phyloP scores from a whole-genome alignment of 768 basidiomycete genomes.

The Lanmaoa rubissima region DNA sequence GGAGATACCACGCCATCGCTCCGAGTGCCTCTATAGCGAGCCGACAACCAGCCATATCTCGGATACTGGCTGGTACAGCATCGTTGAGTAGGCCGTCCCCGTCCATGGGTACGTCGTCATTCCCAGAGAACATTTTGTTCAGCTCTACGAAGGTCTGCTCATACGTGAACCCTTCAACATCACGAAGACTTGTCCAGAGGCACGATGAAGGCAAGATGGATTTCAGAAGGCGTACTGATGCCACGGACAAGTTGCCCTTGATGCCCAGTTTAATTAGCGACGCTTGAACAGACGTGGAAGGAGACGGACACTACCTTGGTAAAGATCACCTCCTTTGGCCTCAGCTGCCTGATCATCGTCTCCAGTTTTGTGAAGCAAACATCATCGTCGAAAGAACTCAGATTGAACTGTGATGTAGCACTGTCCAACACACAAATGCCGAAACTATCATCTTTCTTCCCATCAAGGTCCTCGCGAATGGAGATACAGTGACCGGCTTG shows the following conservation, averaged over 20 bases:
- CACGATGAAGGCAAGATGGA: constrained; percentile 75
- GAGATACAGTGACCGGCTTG: constrained; percentile 95
- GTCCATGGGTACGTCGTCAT: constrained; percentile 45
- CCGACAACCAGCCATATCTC: constrained; percentile 62
- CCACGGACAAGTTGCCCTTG: constrained; percentile 83
- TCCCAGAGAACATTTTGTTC: constrained; percentile 57
- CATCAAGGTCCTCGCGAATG: constrained; percentile 58
- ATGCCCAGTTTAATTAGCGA: background rate
- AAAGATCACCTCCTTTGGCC: constrained; percentile 89
- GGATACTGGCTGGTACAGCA: constrained; percentile 68
- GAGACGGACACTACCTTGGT: constrained; percentile 61
- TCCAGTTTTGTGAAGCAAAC: constrained; percentile 89
- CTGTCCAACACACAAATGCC: constrained; percentile 93
- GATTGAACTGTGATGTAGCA: constrained; percentile 91
- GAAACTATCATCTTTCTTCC: constrained; percentile 53
- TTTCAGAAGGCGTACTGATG: constrained; percentile 81
- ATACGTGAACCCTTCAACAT: constrained; percentile 80
- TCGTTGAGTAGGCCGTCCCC: constrained; percentile 38
- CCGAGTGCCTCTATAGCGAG: constrained; percentile 84
- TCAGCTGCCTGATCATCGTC: constrained; percentile 86
- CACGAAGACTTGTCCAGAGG: constrained; percentile 84
- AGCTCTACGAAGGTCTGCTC: constrained; percentile 69
- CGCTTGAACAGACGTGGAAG: background rate
- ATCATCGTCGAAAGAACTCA: constrained; percentile 90
- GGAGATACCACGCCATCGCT: constrained; percentile 93